Evolutionary conservation across 176 grass and related monocot genomes (phyloP), one percentile per base, ranked within the genome.

Genomic region (Carex cristatella): DNA sequence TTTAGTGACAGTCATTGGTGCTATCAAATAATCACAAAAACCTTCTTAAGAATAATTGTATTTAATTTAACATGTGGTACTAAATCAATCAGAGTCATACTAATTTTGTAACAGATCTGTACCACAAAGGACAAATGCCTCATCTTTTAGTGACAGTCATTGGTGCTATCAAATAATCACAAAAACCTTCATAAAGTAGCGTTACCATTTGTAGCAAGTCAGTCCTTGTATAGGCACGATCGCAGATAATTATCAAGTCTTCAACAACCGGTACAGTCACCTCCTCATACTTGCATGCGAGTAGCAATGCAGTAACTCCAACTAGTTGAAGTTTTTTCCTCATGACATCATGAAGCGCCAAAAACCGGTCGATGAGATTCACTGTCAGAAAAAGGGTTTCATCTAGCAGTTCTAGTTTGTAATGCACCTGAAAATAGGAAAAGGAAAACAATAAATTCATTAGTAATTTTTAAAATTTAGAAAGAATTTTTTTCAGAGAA

Each of bases 271-370:
- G 95, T 13, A 94, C 88, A 0, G 81, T 89, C 0, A 98, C 95
- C 65, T 98, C 95, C 69, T 98, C 95, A 7, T 98, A 98, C 59
- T 98, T 98, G 76, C 95, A 98, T 0, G 95, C 91, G 16, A 98
- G 93, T 61, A 98, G 55, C 86, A 98, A 90, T 64, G 95, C 95
- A 2, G 95, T 98, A 63, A 98, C 88, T 42, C 95, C 92, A 37
- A 94, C 93, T 10, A 98, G 60, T 86, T 94, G 95, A 87, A 98
- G 95, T 88, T 94, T 98, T 83, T 94, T 94, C n/a, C 92, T 87
- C 10, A 37, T 69, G 0, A 98, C 89, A 18, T 84, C 89, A 59
- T 94, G 87, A 10, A 67, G 51, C 35, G 79, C 86, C 85, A 98
- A 85, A 64, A 93, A 98, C 80, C 93, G 86, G 19, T 98, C 95